A percentile compares a stretch with the other conserved stretches of the same genome.
These are phyloP conservation scores for Amniculicola lignicola DNA, from an alignment of 495 filamentous ascomycete genomes.

Conservation along the genomic window DNA sequence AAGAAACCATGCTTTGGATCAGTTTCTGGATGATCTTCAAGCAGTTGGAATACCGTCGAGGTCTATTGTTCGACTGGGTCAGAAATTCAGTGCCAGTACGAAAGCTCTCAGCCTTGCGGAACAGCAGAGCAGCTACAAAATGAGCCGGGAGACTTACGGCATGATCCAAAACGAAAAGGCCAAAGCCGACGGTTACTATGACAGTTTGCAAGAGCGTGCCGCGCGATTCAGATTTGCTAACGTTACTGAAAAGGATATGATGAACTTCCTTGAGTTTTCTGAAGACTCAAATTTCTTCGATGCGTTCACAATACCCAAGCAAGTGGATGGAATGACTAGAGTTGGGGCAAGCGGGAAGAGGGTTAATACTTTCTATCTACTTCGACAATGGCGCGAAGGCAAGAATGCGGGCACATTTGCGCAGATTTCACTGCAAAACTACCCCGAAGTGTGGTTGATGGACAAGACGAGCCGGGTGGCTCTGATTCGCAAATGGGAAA, in stretches of 20 bases:
- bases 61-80: constrained; percentile 66
- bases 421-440: neutral
- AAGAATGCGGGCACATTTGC: constrained; percentile 46
- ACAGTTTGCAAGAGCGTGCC: constrained; percentile 35
- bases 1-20: constrained; percentile 57
- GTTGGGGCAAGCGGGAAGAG: constrained; percentile 50
- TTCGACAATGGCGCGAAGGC: constrained; percentile 56
- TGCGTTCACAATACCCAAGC: constrained; percentile 52
- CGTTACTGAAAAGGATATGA: constrained; percentile 39
- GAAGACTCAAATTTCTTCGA: constrained; percentile 54
- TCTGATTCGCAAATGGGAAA: constrained; percentile 49
- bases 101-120: constrained; percentile 47
- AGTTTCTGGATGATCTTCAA: constrained; percentile 68
- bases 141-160: constrained; percentile 38
- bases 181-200: constrained; percentile 30
- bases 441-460: constrained; percentile 54
- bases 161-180: constrained; percentile 44
- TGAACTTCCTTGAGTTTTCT: constrained; percentile 65
- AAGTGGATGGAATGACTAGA: constrained; percentile 44
- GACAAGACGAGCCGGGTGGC: constrained; percentile 38
- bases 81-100: constrained; percentile 56
- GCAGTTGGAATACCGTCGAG: constrained; percentile 55
- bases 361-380: constrained; percentile 52
- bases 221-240: constrained; percentile 45
- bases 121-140: constrained; percentile 42